Base-by-base conservation (phyloP, 2,329 filamentous ascomycete species). In the Rutstroemia sp. region DNA sequence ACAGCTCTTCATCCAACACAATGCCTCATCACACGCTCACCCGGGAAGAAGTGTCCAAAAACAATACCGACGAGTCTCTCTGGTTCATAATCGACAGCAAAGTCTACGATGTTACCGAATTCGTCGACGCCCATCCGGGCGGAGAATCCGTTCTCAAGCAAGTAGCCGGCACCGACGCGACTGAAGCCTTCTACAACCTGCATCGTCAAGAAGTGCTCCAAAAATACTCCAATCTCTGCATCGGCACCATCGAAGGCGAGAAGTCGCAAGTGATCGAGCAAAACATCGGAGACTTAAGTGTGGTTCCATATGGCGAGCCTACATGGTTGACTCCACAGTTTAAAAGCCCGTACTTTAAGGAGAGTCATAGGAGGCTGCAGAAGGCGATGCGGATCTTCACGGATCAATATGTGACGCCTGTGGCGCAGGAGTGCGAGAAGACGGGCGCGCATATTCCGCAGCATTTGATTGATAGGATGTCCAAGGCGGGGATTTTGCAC, bases 31-130 rank as follows among this genome's bases (percentile, higher is more conserved):
- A 69, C 49, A 61, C 59, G 10, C 56, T 70, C 66, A 78, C 80
- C 58, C 80, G 80, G 65, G 80, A 75, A 56, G 80, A 90, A 71
- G 87, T 94, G 64, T 85, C 86, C 61, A 81, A 86, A 71, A 86
- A 92, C 75, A 90, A 85, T 71, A 82, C 80, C 56, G 83, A 87
- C 49, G 86, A 91, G 62, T 65, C 64, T 23, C 61, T 66, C n/a
- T 92, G 89, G 86, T 87, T 88, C 73, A 86, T 95, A 67, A 84
- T 95, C 72, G 90, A 95, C 76, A 84, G 87, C 73, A 87, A 85
- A 66, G 88, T 95, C 68, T 95, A 95, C 77, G 88, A 95, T 73
- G 79, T 92, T 12, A 86, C 85, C 59, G 89, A 95, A 63, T 95
- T 95, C 71, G 72, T 90, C 64, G 88, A 94, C 69, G 89, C 87